Evolutionary conservation across 345 rosid species (phyloP).

Genomic region (Stellera chamaejasme): DNA sequence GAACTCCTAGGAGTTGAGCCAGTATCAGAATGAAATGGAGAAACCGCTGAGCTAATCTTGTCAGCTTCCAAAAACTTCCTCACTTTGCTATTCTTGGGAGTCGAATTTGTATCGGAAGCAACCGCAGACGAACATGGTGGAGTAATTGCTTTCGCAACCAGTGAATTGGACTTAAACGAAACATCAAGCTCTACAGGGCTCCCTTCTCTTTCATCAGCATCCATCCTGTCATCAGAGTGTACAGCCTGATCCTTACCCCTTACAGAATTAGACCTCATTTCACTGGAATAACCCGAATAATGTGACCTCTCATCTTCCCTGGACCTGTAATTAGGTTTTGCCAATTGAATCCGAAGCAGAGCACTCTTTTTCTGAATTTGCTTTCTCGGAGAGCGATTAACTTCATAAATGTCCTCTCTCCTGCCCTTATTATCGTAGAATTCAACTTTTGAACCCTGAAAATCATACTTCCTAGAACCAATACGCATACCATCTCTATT

Average conservation of each 20-base stretch:
- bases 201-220: slow-evolving; percentile 40
- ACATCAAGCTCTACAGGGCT: slow-evolving; percentile 76
- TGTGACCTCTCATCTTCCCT: slow-evolving; percentile 45
- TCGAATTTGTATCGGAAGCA: slow-evolving; percentile 23
- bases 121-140: slow-evolving; percentile 29
- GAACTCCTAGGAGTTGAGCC: slow-evolving; percentile 37
- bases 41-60: slow-evolving; percentile 13
- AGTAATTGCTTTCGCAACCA: slow-evolving; percentile 68
- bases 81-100: slow-evolving; percentile 44
- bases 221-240: slow-evolving; percentile 25
- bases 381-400: slow-evolving; percentile 41
- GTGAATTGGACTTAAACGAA: slow-evolving; percentile 68
- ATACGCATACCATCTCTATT: slow-evolving; percentile 22
- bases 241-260: slow-evolving; percentile 42
- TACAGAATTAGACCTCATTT: slow-evolving; percentile 30
- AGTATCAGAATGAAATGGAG: slow-evolving; percentile 18
- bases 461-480: slow-evolving; percentile 26
- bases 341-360: slow-evolving; percentile 66
- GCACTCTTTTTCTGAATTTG: slow-evolving; percentile 79
- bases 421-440: slow-evolving; percentile 38
- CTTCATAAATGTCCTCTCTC: slow-evolving; percentile 42
- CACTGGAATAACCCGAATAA: slow-evolving; percentile 27
- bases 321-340: slow-evolving; percentile 29
- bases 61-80: slow-evolving; percentile 27
- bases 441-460: slow-evolving; percentile 30